Evolutionary conservation across 164 flowering plant genomes (phyloP), one percentile per base, ranked within the genome.

Genomic region (Kalanchoe fedtschenkoi): DNA sequence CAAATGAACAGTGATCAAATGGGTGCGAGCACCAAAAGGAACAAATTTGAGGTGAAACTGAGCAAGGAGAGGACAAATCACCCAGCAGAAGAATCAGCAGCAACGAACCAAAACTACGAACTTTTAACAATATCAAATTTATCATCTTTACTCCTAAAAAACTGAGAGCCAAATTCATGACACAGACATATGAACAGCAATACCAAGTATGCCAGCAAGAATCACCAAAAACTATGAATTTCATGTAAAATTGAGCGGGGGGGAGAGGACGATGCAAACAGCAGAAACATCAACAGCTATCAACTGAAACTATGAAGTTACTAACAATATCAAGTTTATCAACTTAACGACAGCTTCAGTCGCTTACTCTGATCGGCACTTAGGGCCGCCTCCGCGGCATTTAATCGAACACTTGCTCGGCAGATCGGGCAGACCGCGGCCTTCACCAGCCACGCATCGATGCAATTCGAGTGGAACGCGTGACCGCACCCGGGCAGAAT

Each of bases 401-500:
- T 51, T 30, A 69, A 62, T 29, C 71, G 63, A 28, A 81, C 80
- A 34, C 34, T 34, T 0, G 69, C 44, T 19, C 91, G 75, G 58
- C 95, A 87, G 67, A 79, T 60, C 11, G 95, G 91, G 62, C 95
- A 87, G 11, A 76, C 75, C 14, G 88, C 68, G 6, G 67, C 75
- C 68, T 67, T 82, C 1, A 73, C 61, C 38, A 87, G 62, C 95
- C 95, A 87, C 21, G 68, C 11, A 58, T 87, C 95, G 14, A 85
- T 70, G 44, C 95, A 87, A 34, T 59, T 66, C 37, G 70, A 69
- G 58, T 88, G 95, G 57, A 85, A 88, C 5, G 75, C 72, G 46
- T 88, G 95, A n/a, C 68, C 66, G 60, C 91, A 87, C 6, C 62
- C 65, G 0, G 68, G 76, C 8, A 87, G 78, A 22, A 58, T 42